Evolutionary conservation across 2,329 filamentous ascomycete species (phyloP).

Genomic region (Penicillium sp.): DNA sequence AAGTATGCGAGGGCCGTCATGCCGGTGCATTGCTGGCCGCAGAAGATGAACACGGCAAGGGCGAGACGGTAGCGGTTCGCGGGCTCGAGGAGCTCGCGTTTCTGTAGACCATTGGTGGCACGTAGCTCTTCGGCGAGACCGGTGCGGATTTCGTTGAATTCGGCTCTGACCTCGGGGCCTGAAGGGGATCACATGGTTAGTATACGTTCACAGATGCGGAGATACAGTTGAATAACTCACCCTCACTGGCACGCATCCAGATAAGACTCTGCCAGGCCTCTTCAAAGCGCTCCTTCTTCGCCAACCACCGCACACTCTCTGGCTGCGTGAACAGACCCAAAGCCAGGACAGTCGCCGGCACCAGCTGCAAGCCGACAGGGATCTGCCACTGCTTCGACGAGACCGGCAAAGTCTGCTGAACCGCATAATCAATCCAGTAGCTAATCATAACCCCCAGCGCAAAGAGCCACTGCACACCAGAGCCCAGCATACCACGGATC

Average conservation of each 20-base stretch:
- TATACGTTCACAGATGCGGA: background rate
- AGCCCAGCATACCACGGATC: slow-evolving; percentile 43
- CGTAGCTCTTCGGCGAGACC: slow-evolving; percentile 28
- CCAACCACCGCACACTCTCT: slow-evolving; percentile 53
- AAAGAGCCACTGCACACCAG: slow-evolving; percentile 40
- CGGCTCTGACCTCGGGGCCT: slow-evolving; percentile 48
- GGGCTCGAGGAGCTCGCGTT: slow-evolving; percentile 50
- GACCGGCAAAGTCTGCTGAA: slow-evolving; percentile 40
- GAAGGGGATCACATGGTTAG: slow-evolving; percentile 19
- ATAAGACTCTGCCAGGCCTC: slow-evolving; percentile 51
- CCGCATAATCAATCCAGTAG: slow-evolving; percentile 54
- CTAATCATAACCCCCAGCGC: slow-evolving; percentile 40
- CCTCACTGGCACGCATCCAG: slow-evolving; percentile 49
- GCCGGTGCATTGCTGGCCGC: slow-evolving; percentile 52
- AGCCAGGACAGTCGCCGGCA: slow-evolving; percentile 50
- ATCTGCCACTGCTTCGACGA: slow-evolving; percentile 54
- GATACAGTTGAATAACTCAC: slow-evolving; percentile 15
- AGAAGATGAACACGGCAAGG: slow-evolving; percentile 52
- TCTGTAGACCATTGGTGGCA: slow-evolving; percentile 49
- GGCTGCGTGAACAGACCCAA: slow-evolving; percentile 52
- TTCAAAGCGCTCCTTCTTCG: slow-evolving; percentile 50
- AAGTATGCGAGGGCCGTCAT: slow-evolving; percentile 53
- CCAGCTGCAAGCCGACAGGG: slow-evolving; percentile 49
- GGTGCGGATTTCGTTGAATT: slow-evolving; percentile 39
- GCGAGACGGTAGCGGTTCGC: slow-evolving; percentile 51